These are phyloP conservation scores for Pterulicium gracile DNA, from an alignment of 1,284 basidiomycete genomes.

Conservation along the genomic window DNA sequence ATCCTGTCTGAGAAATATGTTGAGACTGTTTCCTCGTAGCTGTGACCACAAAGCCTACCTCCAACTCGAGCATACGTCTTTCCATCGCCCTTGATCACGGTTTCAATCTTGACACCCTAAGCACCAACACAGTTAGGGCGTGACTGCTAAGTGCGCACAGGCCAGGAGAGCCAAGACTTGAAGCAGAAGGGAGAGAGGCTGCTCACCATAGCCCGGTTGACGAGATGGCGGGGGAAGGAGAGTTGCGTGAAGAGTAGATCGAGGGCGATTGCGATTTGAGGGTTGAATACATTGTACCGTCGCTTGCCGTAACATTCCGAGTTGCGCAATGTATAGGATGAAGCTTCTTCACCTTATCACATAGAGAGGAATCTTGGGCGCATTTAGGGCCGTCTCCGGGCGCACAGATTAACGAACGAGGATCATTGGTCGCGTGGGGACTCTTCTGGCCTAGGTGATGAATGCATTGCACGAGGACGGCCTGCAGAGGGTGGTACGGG, in stretches of 20 bases:
- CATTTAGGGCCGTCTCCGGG: too few species aligned
- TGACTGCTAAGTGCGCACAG: too few species aligned
- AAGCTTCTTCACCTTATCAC: not conserved
- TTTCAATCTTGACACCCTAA: slow-evolving; percentile 39
- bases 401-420: too few species aligned
- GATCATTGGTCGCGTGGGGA: too few species aligned
- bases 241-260: too few species aligned
- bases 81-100: slow-evolving; percentile 31
- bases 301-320: not conserved
- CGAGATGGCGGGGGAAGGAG: not conserved
- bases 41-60: slow-evolving; percentile 21
- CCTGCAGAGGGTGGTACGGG: too few species aligned
- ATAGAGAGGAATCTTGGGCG: not conserved
- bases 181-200: not conserved
- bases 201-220: not conserved
- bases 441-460: too few species aligned
- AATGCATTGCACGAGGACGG: too few species aligned
- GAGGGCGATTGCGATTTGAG: not conserved
- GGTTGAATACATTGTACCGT: not conserved
- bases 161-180: too few species aligned
- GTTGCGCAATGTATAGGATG: not conserved
- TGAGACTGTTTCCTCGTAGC: slow-evolving; percentile 4
- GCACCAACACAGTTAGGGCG: too few species aligned
- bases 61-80: slow-evolving; percentile 37
- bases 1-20: slow-evolving; percentile 29